phyloP scores from a whole-genome alignment of 225 moss, liverwort and hornwort genomes.

The Pseudisothecium myosuroides region DNA sequence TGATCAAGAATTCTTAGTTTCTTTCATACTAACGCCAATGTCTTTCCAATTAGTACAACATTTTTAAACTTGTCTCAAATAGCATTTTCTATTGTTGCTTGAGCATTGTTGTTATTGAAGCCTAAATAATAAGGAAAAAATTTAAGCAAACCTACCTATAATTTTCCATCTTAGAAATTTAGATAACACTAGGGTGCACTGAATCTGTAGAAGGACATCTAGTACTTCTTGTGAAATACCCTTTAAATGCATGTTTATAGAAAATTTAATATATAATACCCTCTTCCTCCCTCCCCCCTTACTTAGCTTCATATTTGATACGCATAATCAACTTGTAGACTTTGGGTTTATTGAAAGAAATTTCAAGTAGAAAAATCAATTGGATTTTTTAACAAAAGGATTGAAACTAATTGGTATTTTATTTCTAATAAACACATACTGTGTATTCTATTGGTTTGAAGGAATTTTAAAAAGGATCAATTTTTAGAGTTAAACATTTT shows the following conservation, averaged over 20 bases:
- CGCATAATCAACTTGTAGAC: not conserved
- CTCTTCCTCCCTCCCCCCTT: fast-evolving
- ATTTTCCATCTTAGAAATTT: not conserved
- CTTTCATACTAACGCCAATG: not conserved
- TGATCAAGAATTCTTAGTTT: not conserved
- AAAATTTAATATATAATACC: no score
- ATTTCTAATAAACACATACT: not conserved
- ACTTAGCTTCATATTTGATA: not conserved
- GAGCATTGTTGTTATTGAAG: not conserved
- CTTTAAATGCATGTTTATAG: fast-evolving
- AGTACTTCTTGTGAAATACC: not conserved
- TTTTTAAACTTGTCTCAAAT: not conserved
- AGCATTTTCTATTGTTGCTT: not conserved
- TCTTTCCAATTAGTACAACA: not conserved
- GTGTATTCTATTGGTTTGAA: not conserved
- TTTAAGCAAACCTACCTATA: not conserved
- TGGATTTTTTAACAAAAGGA: not conserved
- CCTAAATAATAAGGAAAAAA: not conserved
- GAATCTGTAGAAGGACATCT: not conserved
- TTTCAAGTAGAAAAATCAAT: not conserved
- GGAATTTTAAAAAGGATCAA: not conserved
- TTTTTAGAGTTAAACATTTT: no score
- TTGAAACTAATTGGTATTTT: not conserved
- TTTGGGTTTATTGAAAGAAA: not conserved
- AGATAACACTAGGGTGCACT: not conserved